Evolutionary conservation across 768 basidiomycete genomes (phyloP).

Genomic region (Tylopilus subfusipes): DNA sequence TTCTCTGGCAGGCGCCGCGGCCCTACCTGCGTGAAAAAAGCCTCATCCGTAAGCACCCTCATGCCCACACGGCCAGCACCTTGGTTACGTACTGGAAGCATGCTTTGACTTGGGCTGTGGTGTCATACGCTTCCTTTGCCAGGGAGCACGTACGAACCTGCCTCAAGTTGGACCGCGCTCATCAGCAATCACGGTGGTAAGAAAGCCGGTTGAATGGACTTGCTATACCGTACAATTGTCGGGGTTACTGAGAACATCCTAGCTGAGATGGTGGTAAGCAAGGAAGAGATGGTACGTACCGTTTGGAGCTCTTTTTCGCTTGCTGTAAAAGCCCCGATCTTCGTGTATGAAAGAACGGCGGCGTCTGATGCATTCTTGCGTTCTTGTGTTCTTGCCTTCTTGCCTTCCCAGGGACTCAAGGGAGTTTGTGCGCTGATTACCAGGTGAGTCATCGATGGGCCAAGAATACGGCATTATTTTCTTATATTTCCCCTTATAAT

Average conservation of each 20-base stretch:
- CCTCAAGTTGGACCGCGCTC: conserved; percentile 29
- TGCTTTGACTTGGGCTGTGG: conserved; percentile 56
- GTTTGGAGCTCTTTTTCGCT: conserved; percentile 67
- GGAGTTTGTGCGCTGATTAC: conserved; percentile 65
- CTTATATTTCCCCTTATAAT: conserved; percentile 75
- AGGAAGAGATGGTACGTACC: conserved; percentile 40
- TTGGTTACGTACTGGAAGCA: conserved; percentile 71
- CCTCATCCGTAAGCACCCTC: too few species aligned
- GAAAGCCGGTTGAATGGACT: conserved; percentile 18
- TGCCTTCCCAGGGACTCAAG: conserved; percentile 83
- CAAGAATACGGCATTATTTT: neutral
- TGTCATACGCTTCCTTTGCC: conserved; percentile 52
- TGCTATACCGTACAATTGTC: conserved; percentile 73
- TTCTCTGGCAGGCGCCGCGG: too few species aligned
- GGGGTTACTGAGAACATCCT: conserved; percentile 58
- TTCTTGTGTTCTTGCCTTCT: too few species aligned
- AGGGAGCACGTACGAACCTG: conserved; percentile 72
- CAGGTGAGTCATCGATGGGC: neutral
- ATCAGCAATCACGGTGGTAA: neutral
- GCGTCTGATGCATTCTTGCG: conserved; percentile 85
- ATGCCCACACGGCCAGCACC: too few species aligned
- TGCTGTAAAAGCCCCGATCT: conserved; percentile 77
- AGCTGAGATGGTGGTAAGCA: neutral
- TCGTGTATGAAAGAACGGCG: conserved; percentile 77
- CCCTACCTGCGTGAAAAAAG: too few species aligned